phyloP scores from a whole-genome alignment of 192 early-diverging fungal species.

The Paraglomus brasilianum region DNA sequence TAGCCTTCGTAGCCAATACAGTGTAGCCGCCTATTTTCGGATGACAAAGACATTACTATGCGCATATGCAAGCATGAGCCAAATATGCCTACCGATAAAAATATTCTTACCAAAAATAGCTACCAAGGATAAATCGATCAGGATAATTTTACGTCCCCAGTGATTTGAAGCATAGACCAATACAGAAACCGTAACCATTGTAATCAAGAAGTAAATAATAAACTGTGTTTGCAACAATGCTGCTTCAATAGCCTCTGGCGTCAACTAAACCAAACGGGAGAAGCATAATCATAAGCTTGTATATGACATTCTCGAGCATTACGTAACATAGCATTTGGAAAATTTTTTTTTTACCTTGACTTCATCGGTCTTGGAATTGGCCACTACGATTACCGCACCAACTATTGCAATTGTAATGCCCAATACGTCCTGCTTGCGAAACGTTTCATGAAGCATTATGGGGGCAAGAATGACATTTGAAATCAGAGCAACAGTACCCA shows the following conservation, averaged over 20 bases:
- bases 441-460: conserved; percentile 62
- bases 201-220: conserved; percentile 55
- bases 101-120: conserved; percentile 62
- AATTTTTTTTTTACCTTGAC: conserved; percentile 39
- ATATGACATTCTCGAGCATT: background rate
- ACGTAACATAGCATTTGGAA: background rate
- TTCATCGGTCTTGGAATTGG: conserved; percentile 59
- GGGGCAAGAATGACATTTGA: conserved; percentile 72
- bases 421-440: conserved; percentile 56
- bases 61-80: background rate
- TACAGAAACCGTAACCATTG: conserved; percentile 33
- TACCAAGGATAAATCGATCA: conserved; percentile 64
- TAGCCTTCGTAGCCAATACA: conserved; percentile 66
- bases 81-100: conserved; percentile 2
- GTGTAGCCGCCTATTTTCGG: conserved; percentile 61
- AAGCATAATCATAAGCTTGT: no score
- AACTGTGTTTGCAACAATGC: conserved; percentile 51
- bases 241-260: conserved; percentile 50
- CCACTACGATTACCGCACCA: conserved; percentile 63
- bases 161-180: conserved; percentile 46
- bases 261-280: conserved; percentile 35
- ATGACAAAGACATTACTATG: conserved; percentile 1
- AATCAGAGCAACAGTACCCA: conserved; percentile 72
- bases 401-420: conserved; percentile 63
- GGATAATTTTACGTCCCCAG: conserved; percentile 52